Percentiles rank a stretch among this genome's conserved stretches.
Conservation (phyloP, 31 red algal genomes). For the Asparagopsis taxiformis region DNA sequence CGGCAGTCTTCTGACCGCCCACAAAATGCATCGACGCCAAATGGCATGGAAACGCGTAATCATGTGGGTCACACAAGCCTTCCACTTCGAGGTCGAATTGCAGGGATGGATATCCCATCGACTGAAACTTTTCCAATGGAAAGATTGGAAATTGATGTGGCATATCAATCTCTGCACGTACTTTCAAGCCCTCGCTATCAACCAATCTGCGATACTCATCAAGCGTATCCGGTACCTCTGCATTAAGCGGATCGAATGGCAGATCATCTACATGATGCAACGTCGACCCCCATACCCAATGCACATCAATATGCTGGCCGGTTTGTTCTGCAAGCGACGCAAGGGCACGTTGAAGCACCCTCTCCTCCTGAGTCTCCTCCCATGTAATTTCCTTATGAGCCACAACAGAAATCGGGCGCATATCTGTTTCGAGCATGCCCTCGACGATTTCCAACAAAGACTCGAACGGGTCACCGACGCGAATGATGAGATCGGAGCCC, state of each 20-base stretch:
- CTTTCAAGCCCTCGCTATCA: conserved; percentile 16
- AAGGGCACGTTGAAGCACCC: conserved; percentile 39
- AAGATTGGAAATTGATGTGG: conserved; percentile 37
- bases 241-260: conserved; percentile 61
- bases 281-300: conserved; percentile 74
- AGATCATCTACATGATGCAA: conserved; percentile 80
- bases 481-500: conserved; percentile 65
- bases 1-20: conserved; percentile 64
- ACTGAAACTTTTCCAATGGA: conserved; percentile 26
- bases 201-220: conserved; percentile 63
- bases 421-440: conserved; percentile 20
- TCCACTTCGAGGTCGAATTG: conserved; percentile 47
- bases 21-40: conserved; percentile 51
- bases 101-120: conserved; percentile 19
- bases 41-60: conserved; percentile 64
- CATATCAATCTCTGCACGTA: conserved; percentile 33
- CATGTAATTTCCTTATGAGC: conserved; percentile 77
- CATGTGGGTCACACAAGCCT: conserved; percentile 52
- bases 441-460: conserved; percentile 55
- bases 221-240: conserved; percentile 50
- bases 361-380: conserved; percentile 69
- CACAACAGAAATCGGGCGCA: conserved; percentile 44
- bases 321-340: conserved; percentile 25
- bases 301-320: conserved; percentile 11
- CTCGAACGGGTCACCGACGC: conserved; percentile 48